Evolutionary conservation across 2,329 filamentous ascomycete species (phyloP), one percentile per base, ranked within the genome.

Genomic region (Cytospora piceicola): DNA sequence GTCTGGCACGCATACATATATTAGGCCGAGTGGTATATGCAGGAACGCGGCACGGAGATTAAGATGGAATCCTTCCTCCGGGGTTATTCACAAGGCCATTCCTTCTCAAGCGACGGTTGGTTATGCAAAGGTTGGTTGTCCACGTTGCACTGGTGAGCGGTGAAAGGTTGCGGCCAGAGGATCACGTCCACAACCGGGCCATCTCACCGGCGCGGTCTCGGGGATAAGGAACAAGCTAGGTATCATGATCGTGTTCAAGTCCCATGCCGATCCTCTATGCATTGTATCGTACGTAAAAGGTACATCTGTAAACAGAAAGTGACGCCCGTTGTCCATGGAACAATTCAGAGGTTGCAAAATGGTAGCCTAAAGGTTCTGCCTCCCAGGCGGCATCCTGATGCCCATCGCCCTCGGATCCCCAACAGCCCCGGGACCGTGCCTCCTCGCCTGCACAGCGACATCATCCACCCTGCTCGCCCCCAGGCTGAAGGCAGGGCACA

Each of bases 401-500:
- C 81, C 83, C 70, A 82, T 72, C 7, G 72, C 72, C 11, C 69
- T 69, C 64, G 71, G 20, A 11, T 46, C 73, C 51, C 73, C 72
- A 27, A 70, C 68, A 11, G 66, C 72, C 6, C 67, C 71, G 2
- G 70, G 69, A 22, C 67, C 56, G 4, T 52, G 67, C 20, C 63
- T 67, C 8, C 58, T 53, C 9, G 57, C 67, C 68, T 71, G 73
- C 53, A 75, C 73, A 39, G 73, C 71, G 30, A 81, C 77, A 73
- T 96, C 90, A 75, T 98, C 95, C 46, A 97, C 90, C 71, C 89
- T 89, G 61, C 90, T 89, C 76, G 89, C 91, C 62, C 93, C 90
- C 68, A 98, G 81, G 68, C 91, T 94, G 75, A 99, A 95, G 0
- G 91, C 94, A 11, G 95, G 94, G 59, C 93, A 91, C 27, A 97